Conservation (phyloP, 2,329 filamentous ascomycete genomes). For the Aspergillus udagawae region DNA sequence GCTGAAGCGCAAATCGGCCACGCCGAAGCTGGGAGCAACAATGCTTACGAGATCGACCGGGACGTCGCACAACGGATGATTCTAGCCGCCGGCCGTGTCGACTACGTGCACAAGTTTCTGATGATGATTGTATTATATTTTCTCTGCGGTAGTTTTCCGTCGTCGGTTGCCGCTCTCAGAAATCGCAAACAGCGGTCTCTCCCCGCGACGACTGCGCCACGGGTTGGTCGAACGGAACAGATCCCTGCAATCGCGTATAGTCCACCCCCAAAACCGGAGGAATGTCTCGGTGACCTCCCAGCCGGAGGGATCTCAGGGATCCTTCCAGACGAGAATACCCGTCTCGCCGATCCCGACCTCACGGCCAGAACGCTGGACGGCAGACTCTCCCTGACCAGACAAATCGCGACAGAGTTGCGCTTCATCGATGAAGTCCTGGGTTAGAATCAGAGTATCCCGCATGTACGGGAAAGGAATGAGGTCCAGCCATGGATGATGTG, state of each 20-base stretch:
- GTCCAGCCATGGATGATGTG: conserved; percentile 25
- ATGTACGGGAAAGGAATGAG: conserved; percentile 18
- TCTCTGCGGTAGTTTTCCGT: too few species aligned
- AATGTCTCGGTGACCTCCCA: conserved; percentile 45
- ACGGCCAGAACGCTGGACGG: too few species aligned
- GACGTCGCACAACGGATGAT: too few species aligned
- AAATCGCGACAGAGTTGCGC: conserved; percentile 14
- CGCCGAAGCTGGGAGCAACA: too few species aligned
- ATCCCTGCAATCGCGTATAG: conserved; percentile 39
- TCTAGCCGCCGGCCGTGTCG: too few species aligned
- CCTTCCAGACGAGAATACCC: conserved; percentile 31
- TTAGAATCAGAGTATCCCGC: conserved; percentile 18
- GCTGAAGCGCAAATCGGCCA: too few species aligned
- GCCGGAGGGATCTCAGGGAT: conserved; percentile 36
- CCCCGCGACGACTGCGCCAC: conserved; percentile 29
- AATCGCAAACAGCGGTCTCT: background rate
- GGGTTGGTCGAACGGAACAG: conserved; percentile 37
- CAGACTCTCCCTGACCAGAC: too few species aligned
- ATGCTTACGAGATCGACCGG: too few species aligned
- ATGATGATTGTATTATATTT: too few species aligned
- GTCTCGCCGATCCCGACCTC: too few species aligned
- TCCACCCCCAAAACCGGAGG: conserved; percentile 35
- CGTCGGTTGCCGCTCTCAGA: too few species aligned
- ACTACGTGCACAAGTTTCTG: too few species aligned
- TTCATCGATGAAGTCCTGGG: conserved; percentile 12